Conservation (phyloP, 805 yeast species). For the Debaryomyces prosopidis region DNA sequence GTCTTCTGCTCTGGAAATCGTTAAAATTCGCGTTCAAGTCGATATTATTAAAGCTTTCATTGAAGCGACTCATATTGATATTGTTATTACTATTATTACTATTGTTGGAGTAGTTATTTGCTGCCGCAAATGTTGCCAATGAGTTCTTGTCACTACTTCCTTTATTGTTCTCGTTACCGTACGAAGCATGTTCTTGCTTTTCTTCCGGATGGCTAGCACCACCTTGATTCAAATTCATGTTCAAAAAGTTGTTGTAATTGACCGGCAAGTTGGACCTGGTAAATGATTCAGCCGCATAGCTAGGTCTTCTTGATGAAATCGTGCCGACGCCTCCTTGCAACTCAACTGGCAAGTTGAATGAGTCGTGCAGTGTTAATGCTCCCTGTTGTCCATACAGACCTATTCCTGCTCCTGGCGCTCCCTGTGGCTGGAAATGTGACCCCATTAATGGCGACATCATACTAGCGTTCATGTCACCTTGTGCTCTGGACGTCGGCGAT, state of each 20-base stretch:
- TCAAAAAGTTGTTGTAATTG: constrained; percentile 3
- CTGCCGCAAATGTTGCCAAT: constrained; percentile 30
- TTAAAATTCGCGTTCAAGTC: constrained; percentile 33
- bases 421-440: neutral
- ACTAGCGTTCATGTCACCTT: neutral
- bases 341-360: constrained; percentile 54
- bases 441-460: neutral
- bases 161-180: neutral
- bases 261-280: constrained; percentile 32
- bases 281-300: constrained; percentile 68
- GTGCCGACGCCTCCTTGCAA: constrained; percentile 65
- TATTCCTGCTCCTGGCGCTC: neutral
- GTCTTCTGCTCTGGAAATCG: constrained; percentile 44
- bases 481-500: neutral
- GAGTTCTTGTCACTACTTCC: constrained; percentile 8
- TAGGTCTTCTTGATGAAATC: constrained; percentile 69
- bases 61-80: constrained; percentile 25
- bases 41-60: constrained; percentile 30
- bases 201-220: neutral
- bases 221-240: neutral
- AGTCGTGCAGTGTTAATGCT: constrained; percentile 16
- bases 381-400: neutral
- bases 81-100: constrained; percentile 12
- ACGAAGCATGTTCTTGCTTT: neutral
- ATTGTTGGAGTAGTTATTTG: constrained; percentile 23